A percentile compares a stretch with the other conserved stretches of the same genome.
These are phyloP conservation scores for Aspergillus campestris DNA, from an alignment of 495 filamentous ascomycete species.

Conservation along the genomic window DNA sequence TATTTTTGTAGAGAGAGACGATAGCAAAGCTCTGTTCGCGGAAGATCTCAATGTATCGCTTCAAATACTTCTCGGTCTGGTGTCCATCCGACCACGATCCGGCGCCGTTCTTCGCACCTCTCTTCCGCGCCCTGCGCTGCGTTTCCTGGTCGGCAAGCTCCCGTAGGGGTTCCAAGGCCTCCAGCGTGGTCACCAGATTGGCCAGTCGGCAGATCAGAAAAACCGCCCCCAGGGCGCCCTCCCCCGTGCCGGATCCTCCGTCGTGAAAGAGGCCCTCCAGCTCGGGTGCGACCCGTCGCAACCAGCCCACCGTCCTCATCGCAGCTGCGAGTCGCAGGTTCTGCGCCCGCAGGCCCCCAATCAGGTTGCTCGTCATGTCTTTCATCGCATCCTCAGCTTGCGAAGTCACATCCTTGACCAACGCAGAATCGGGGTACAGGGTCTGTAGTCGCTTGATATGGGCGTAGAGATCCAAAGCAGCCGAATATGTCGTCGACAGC, in stretches of 20 bases:
- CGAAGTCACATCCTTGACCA: constrained; percentile 61
- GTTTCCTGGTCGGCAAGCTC: constrained; percentile 88
- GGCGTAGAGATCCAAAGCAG: constrained; percentile 84
- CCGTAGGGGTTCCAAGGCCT: constrained; percentile 76
- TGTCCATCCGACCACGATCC: constrained; percentile 64
- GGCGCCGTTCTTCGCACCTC: constrained; percentile 16
- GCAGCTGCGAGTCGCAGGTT: constrained; percentile 82
- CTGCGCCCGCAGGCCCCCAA: constrained; percentile 64
- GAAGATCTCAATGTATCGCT: constrained; percentile 95
- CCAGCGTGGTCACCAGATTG: constrained; percentile 70
- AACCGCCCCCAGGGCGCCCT: constrained; percentile 67
- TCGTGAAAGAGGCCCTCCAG: constrained; percentile 45
- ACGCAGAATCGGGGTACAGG: constrained; percentile 68
- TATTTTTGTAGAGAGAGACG: constrained; percentile 82
- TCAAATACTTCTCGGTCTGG: constrained; percentile 90
- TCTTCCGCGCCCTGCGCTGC: constrained; percentile 24
- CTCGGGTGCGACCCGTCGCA: constrained; percentile 79
- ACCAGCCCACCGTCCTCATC: constrained; percentile 86
- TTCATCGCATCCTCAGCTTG: constrained; percentile 87
- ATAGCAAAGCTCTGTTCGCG: constrained; percentile 96
- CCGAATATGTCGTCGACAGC: constrained; percentile 71
- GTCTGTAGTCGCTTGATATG: constrained; percentile 83
- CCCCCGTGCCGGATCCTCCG: constrained; percentile 34
- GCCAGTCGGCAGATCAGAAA: constrained; percentile 82
- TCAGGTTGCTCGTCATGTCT: constrained; percentile 78